Conservation (phyloP, 768 basidiomycete genomes). For the Boletus patriciae region DNA sequence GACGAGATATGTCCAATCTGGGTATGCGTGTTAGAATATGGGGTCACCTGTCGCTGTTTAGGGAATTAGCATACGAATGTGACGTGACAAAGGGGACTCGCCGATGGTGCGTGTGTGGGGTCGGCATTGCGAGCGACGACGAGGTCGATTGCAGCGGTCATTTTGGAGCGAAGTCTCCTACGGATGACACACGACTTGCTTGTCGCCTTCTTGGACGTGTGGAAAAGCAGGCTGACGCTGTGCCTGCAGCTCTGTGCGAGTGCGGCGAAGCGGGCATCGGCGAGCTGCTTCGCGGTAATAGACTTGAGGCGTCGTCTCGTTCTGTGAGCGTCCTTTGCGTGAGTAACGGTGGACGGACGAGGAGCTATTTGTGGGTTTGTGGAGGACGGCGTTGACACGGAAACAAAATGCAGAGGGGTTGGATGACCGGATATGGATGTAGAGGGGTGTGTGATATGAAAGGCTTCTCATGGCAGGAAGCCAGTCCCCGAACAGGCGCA, state of each 20-base stretch:
- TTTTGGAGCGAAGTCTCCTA: slow-evolving; percentile 21
- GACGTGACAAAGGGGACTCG: neutral
- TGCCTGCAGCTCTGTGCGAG: slow-evolving; percentile 8
- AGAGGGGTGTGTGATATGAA: too few relatives aligned
- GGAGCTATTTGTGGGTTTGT: too few relatives aligned
- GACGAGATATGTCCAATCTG: slow-evolving; percentile 33
- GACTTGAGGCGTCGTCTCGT: neutral
- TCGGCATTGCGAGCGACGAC: slow-evolving; percentile 16
- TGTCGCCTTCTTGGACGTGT: slow-evolving; percentile 24
- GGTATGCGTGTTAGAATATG: neutral
- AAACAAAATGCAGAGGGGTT: too few relatives aligned
- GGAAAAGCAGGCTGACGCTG: slow-evolving; percentile 21
- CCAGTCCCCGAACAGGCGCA: too few relatives aligned
- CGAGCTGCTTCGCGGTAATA: too few relatives aligned
- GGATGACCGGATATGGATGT: too few relatives aligned
- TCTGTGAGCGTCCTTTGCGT: neutral
- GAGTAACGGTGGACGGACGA: neutral
- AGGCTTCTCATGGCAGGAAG: too few relatives aligned
- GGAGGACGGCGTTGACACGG: too few relatives aligned
- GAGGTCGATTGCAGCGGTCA: slow-evolving; percentile 18
- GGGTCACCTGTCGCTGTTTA: neutral
- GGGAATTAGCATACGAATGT: neutral
- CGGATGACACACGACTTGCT: slow-evolving; percentile 27
- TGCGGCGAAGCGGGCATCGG: slow-evolving; percentile 3
- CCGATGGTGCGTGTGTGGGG: neutral